Percentiles rank a stretch among this genome's conserved stretches.
Conservation (phyloP, 2,329 filamentous ascomycete genomes). For the Penicillium oxalicum region DNA sequence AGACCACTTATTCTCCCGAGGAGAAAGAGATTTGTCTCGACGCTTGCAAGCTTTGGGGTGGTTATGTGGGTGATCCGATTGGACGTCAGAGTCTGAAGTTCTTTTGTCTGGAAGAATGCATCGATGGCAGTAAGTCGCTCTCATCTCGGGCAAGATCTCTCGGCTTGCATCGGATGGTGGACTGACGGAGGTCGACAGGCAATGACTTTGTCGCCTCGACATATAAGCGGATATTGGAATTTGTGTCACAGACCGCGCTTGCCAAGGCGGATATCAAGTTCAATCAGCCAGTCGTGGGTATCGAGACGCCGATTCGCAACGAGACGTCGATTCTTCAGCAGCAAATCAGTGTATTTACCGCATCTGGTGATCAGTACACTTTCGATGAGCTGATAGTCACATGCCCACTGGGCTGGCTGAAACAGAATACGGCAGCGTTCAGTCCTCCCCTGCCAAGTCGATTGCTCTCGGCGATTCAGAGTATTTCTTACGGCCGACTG, state of each 20-base stretch:
- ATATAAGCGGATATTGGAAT: constrained; percentile 52
- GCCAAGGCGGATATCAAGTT: constrained; percentile 47
- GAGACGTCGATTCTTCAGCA: constrained; percentile 11
- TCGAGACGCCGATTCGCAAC: constrained; percentile 28
- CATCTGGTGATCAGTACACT: constrained; percentile 27
- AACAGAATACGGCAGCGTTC: constrained; percentile 44
- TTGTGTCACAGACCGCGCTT: constrained; percentile 46
- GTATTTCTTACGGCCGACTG: constrained; percentile 43
- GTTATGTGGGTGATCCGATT: constrained; percentile 57
- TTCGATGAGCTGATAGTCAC: constrained; percentile 52
- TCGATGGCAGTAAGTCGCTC: constrained; percentile 49
- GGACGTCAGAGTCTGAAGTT: constrained; percentile 57
- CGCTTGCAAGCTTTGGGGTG: constrained; percentile 57
- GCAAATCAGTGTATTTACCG: constrained; percentile 42
- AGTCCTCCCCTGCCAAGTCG: constrained; percentile 38
- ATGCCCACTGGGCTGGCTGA: constrained; percentile 50
- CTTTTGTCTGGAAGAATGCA: constrained; percentile 61
- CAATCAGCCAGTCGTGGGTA: constrained; percentile 38
- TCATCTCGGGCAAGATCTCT: background rate
- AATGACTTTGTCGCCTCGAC: constrained; percentile 59
- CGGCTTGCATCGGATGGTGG: background rate
- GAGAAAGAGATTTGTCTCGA: constrained; percentile 48
- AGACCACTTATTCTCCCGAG: constrained; percentile 31
- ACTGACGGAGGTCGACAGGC: constrained; percentile 33
- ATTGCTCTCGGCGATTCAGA: constrained; percentile 42